Evolutionary conservation across 2,329 filamentous ascomycete species (phyloP).

Genomic region (Parastagonospora avenae): DNA sequence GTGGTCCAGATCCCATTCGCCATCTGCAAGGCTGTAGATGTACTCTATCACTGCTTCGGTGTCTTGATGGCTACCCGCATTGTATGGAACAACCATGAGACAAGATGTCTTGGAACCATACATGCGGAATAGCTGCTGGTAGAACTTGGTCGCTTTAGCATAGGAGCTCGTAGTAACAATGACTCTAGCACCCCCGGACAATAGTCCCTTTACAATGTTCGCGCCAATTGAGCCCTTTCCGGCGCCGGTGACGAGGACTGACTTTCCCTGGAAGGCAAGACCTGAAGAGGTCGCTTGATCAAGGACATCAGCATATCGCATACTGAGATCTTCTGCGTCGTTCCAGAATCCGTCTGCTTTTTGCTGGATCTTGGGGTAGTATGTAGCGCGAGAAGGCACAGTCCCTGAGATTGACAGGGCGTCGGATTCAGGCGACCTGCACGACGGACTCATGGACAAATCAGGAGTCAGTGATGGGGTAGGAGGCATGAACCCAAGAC

Average conservation of each 20-base stretch:
- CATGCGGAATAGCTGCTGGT: conserved; percentile 42
- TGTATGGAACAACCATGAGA: conserved; percentile 49
- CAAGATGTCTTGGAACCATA: conserved; percentile 41
- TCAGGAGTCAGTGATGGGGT: conserved; percentile 17
- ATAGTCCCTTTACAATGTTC: conserved; percentile 38
- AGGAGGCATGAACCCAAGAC: conserved; percentile 11
- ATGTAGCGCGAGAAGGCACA: conserved; percentile 1
- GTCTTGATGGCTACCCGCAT: conserved; percentile 56
- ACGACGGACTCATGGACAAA: conserved; percentile 6
- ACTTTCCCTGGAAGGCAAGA: conserved; percentile 31
- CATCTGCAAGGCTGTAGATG: conserved; percentile 41
- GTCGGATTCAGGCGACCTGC: conserved; percentile 11
- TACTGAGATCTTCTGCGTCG: conserved; percentile 7
- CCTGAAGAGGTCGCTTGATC: conserved; percentile 2
- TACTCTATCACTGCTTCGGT: conserved; percentile 44
- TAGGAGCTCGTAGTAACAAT: conserved; percentile 47
- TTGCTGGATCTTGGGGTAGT: conserved; percentile 14
- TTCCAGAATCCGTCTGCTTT: conserved; percentile 9
- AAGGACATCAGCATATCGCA: conserved; percentile 8
- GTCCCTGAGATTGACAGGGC: conserved; percentile 2
- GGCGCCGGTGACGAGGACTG: conserved; percentile 46
- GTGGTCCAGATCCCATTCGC: conserved; percentile 74
- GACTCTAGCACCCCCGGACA: conserved; percentile 46
- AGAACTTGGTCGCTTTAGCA: conserved; percentile 55
- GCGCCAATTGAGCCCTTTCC: conserved; percentile 46